Base-by-base conservation (phyloP, 306 rosid genomes). In the Pachyrhizus erosus region DNA sequence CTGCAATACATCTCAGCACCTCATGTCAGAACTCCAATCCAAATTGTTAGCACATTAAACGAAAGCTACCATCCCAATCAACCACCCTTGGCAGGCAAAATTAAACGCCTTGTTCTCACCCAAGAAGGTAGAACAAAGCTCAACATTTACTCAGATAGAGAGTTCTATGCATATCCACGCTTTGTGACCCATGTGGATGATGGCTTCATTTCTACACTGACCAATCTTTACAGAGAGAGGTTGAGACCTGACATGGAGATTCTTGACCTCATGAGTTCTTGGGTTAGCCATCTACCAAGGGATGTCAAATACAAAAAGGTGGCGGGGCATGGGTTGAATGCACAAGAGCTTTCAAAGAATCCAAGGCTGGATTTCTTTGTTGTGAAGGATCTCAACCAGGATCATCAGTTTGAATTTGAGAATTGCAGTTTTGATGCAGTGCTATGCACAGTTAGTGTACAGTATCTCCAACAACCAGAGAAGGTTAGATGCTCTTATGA, bases 401-500 rank as follows among this genome's bases (percentile, higher is more conserved):
- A 91, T 23, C 97, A 92, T 80, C 74, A 73, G 69, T 88, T 94
- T 78, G 90, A 89, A 79, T 84, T 88, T 58, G 90, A 87, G 57
- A 85, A 82, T 77, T 76, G 83, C 58, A 76, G 91, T 70, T 87
- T 94, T 69, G 97, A 94, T 86, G 98, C 97, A 2, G 97, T 94
- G 70, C 20, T 92, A 68, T 94, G 97, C 70, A 82, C 97, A 0
- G 98, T 92, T 79, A 89, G 98, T 80, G 97, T 94, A 49, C 98
- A 94, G 91, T 94, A 92, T 83, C 91, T 94, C 73, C 98, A 94
- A 89, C 94, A 94, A 71, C 98, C 98, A 7, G 98, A 94, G 74
- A 91, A 92, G 96, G 97, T 93, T 18, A 74, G 78, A 70, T n/a
- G 46, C 39, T 31, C 24, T n/a, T n/a, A 46, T 26, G 2, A 37